Base-by-base conservation (phyloP, 2,329 filamentous ascomycete species). In the Fusarium papillatum region DNA sequence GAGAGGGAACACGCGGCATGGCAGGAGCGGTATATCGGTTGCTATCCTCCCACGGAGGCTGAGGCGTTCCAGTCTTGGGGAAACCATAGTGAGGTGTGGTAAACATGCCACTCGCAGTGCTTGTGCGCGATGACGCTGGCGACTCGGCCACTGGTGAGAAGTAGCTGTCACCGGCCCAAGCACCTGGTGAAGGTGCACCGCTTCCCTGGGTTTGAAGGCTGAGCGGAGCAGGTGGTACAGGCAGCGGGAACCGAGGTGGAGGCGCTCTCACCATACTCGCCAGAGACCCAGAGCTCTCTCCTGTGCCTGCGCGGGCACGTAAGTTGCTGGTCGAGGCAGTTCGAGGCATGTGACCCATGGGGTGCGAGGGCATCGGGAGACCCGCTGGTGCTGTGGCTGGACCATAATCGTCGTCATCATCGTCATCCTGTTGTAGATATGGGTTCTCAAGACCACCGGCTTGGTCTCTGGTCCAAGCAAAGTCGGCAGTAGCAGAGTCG, bases 21-120 rank as follows among this genome's bases (percentile, higher is more conserved):
- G 95, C 95, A 24, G 96, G 96, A 11, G 96, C 95, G 1, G 96
- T 98, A 81, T 97, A 97, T 36, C 96, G 91, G 79, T 94, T 94
- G 79, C 91, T 92, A 29, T 98, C 95, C 80, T 92, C 91, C 89
- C 94, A 95, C 1, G 87, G 87, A 41, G 91, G 90, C 75, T 93
- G 90, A 2, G 95, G 92, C 2, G 92, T 93, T 14, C 88, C 89
- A 3, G 78, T 91, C 73, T 95, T 93, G 64, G 95, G 93, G 80
- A 98, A 97, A 2, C 92, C 91, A 75, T 89, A 91, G 5, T 84
- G 83, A n/a, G 84, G 84, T 1, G 83, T 81, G 1, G 84, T 82
- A 79, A 95, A 97, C 81, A 95, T 93, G 57, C 92, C 91, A 48
- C 94, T 95, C 7, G 94, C 90, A 2, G 92, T 92, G 82, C 94